A percentile compares a stretch with the other conserved stretches of the same genome.
Evolutionary conservation across 768 basidiomycete species (phyloP).

Genomic region (Naganishia onofrii): DNA sequence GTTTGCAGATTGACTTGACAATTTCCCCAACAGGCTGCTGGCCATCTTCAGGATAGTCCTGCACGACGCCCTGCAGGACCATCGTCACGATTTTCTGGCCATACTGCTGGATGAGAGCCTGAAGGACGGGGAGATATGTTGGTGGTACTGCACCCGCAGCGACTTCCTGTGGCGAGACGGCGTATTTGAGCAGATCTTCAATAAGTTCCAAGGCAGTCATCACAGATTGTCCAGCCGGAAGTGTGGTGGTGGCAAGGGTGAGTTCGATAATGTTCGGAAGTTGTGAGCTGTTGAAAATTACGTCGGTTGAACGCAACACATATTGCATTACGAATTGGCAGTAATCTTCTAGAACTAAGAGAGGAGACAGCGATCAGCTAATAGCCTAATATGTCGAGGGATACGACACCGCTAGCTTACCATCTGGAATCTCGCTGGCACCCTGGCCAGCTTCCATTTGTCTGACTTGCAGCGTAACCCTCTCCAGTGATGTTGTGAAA

Average conservation of each 20-base stretch:
- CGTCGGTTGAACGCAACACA: conserved; percentile 65
- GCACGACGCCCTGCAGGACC: conserved; percentile 72
- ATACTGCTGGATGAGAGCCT: conserved; percentile 45
- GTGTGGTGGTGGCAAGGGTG: conserved; percentile 71
- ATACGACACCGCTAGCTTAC: conserved; percentile 57
- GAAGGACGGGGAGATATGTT: conserved; percentile 41
- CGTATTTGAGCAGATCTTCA: conserved; percentile 70
- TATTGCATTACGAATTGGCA: conserved; percentile 73
- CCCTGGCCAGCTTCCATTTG: conserved; percentile 65
- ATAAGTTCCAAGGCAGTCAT: conserved; percentile 78
- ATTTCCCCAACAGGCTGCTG: conserved; percentile 71
- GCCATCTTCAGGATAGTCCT: conserved; percentile 84
- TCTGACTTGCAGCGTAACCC: conserved; percentile 69
- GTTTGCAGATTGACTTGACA: conserved; percentile 64
- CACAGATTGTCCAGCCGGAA: conserved; percentile 77
- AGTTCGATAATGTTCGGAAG: conserved; percentile 76
- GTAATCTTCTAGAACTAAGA: conserved; percentile 87
- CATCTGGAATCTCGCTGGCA: conserved; percentile 78
- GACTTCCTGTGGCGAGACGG: conserved; percentile 43
- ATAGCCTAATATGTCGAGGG: neutral
- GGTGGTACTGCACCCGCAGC: conserved; percentile 29
- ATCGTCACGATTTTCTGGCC: conserved; percentile 69
- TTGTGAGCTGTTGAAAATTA: conserved; percentile 72
- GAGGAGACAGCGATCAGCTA: conserved; percentile 3
- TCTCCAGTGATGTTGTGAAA: conserved; percentile 68